Conservation (phyloP, 371 early-diverging fungal genomes). For the Zychaea mexicana region DNA sequence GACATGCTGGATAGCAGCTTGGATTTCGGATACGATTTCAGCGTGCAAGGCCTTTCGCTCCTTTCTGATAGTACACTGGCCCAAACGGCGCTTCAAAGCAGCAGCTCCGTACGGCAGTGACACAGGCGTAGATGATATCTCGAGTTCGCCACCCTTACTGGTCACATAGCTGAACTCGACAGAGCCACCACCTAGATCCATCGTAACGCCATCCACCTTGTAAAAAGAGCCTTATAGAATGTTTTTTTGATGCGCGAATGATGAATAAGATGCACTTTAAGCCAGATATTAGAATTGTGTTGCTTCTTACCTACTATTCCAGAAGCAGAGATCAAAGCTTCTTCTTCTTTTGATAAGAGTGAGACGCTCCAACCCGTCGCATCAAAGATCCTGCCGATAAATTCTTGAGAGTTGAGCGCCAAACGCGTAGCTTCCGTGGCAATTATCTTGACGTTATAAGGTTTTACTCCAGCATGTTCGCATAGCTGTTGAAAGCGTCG, state of each 20-base stretch:
- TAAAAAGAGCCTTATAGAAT: slow-evolving; percentile 57
- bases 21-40: slow-evolving; percentile 35
- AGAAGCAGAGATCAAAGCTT: slow-evolving; percentile 63
- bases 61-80: slow-evolving; percentile 26
- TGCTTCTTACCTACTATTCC: slow-evolving; percentile 55
- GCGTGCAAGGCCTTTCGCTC: slow-evolving; percentile 39
- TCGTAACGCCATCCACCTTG: slow-evolving; percentile 59
- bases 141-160: slow-evolving; percentile 18
- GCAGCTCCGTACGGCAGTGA: slow-evolving; percentile 69
- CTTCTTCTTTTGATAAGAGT: slow-evolving; percentile 54
- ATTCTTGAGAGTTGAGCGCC: slow-evolving; percentile 56
- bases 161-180: slow-evolving; percentile 66
- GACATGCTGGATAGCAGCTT: slow-evolving; percentile 27
- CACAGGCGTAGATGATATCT: slow-evolving; percentile 49
- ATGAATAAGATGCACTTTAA: too few species aligned
- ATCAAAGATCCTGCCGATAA: slow-evolving; percentile 44
- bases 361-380: slow-evolving; percentile 57
- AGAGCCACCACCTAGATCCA: slow-evolving; percentile 69
- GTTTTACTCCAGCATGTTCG: slow-evolving; percentile 41
- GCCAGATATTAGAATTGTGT: too few species aligned
- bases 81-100: slow-evolving; percentile 47
- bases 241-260: too few species aligned
- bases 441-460: slow-evolving; percentile 50
- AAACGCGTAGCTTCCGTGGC: slow-evolving; percentile 69
- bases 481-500: slow-evolving; percentile 57